These are phyloP conservation scores for Rhododendron kiyosumense DNA, from an alignment of 148 eudicot genomes.

Conservation along the genomic window DNA sequence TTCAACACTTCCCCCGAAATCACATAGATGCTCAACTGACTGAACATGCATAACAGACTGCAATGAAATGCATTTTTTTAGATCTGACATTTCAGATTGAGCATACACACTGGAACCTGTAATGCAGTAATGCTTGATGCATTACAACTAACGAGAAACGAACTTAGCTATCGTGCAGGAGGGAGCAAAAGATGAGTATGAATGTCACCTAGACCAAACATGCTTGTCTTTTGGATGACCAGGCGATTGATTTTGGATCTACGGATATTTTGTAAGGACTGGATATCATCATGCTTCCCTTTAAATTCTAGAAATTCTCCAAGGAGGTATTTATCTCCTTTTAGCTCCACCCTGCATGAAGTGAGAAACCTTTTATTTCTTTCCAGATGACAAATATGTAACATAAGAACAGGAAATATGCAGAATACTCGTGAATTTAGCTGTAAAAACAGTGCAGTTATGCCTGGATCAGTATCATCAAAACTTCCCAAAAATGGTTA, in stretches of 20 bases:
- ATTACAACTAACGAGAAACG: background rate
- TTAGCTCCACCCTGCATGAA: constrained; percentile 71
- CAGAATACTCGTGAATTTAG: background rate
- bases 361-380: background rate
- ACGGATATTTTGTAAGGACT: constrained; percentile 54
- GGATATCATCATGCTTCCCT: constrained; percentile 79
- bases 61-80: background rate
- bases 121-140: background rate
- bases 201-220: constrained; percentile 79
- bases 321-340: constrained; percentile 55
- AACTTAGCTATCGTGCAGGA: background rate
- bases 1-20: background rate
- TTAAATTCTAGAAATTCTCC: constrained; percentile 87
- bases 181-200: background rate
- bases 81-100: background rate
- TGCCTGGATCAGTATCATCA: background rate
- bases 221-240: constrained; percentile 69
- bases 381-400: background rate
- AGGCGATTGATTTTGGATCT: constrained; percentile 80
- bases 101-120: background rate
- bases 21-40: background rate
- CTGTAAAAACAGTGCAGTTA: background rate
- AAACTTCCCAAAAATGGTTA: background rate
- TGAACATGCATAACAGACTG: background rate
- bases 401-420: background rate